Conservation (phyloP, 2,329 filamentous ascomycete genomes). For the Graphilbum fragrans region DNA sequence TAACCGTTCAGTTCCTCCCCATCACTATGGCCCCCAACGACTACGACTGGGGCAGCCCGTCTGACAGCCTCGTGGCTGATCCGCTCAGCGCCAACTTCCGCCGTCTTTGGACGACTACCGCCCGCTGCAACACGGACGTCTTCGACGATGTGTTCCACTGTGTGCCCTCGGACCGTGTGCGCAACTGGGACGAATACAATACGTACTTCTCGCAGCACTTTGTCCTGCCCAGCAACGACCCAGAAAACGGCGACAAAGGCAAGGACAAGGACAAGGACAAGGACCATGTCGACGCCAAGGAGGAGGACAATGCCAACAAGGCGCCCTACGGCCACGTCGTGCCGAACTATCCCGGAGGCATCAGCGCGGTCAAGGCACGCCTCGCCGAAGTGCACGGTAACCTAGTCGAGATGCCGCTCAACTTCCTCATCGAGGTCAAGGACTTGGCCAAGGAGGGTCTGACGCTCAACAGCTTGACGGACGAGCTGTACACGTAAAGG, state of each 20-base stretch:
- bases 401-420: slow-evolving; percentile 80
- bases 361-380: slow-evolving; percentile 56
- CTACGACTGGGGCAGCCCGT: slow-evolving; percentile 58
- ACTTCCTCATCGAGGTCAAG: slow-evolving; percentile 69
- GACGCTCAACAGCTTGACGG: slow-evolving; percentile 57
- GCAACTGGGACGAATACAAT: slow-evolving; percentile 63
- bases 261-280: slow-evolving; percentile 24
- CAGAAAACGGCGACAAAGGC: slow-evolving; percentile 23
- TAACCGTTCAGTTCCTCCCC: slow-evolving; percentile 46
- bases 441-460: slow-evolving; percentile 80
- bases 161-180: slow-evolving; percentile 56
- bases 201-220: slow-evolving; percentile 59
- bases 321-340: slow-evolving; percentile 85
- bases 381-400: slow-evolving; percentile 55
- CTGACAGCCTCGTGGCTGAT: slow-evolving; percentile 60
- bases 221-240: slow-evolving; percentile 36
- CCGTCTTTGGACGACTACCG: slow-evolving; percentile 60
- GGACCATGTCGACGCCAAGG: slow-evolving; percentile 23
- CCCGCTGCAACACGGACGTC: slow-evolving; percentile 65
- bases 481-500: slow-evolving; percentile 56
- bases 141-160: slow-evolving; percentile 75
- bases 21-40: slow-evolving; percentile 55
- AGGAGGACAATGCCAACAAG: slow-evolving; percentile 20
- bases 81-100: slow-evolving; percentile 59
- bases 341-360: slow-evolving; percentile 61